Evolutionary conservation across 345 rosid genomes (phyloP).

Genomic region (Euphorbia pulcherrima): DNA sequence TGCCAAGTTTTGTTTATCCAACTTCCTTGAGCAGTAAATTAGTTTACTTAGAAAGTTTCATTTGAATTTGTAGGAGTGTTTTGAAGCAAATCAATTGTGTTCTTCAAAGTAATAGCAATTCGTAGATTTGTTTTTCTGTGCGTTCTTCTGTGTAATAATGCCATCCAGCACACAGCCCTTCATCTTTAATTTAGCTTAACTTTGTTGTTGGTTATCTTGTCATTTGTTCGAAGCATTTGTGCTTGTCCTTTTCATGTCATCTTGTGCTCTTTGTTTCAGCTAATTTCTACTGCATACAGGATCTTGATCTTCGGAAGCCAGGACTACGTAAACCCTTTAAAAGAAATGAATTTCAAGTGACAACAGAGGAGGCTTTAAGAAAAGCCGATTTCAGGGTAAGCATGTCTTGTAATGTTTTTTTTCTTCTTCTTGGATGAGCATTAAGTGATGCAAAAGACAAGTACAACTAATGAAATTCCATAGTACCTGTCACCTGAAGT

Average conservation of each 20-base stretch:
- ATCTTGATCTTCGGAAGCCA: slow-evolving; percentile 52
- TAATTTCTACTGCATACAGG: slow-evolving; percentile 35
- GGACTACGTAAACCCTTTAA: slow-evolving; percentile 27
- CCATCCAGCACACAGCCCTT: no score
- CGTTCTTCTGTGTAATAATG: no score
- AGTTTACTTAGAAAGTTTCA: no score
- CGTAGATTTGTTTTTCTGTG: no score
- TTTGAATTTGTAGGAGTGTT: no score
- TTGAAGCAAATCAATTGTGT: no score
- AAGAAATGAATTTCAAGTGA: slow-evolving; percentile 39
- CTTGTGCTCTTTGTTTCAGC: not conserved
- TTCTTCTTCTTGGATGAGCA: not conserved
- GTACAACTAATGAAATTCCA: not conserved
- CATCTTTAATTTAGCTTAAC: not conserved
- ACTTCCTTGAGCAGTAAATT: no score
- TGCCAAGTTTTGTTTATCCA: no score
- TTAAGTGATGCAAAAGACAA: not conserved
- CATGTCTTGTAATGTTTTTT: slow-evolving; percentile 9
- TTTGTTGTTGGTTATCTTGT: not conserved
- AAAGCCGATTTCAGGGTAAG: slow-evolving; percentile 88
- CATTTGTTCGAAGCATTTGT: no score
- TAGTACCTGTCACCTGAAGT: not conserved
- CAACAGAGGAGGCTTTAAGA: slow-evolving; percentile 57
- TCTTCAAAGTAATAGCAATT: no score
- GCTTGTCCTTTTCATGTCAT: not conserved